Percentiles rank a stretch among this genome's conserved stretches.
Conservation (phyloP, 169 alveolate species). For the Cryptosporidium meleagridis region DNA sequence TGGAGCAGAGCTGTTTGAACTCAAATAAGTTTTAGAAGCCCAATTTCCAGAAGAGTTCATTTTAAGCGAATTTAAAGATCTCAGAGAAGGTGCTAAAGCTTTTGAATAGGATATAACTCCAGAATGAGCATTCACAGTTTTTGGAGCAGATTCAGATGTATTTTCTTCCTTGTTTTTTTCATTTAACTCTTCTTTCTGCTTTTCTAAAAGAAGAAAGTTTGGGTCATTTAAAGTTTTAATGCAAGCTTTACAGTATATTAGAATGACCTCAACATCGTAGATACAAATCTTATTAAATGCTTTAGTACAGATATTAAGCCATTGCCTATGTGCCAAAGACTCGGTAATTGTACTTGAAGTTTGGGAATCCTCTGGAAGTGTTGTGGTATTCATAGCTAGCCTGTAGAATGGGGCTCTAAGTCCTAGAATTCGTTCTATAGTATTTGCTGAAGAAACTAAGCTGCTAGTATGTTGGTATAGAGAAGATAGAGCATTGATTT, state of each 20-base stretch:
- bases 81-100: background rate
- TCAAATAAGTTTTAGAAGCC: background rate
- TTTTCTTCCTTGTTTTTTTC: background rate
- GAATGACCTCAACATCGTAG: constrained; percentile 25
- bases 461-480: constrained; percentile 58
- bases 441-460: constrained; percentile 46
- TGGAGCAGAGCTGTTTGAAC: constrained; percentile 23
- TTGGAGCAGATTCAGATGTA: background rate
- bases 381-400: constrained; percentile 14
- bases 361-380: background rate
- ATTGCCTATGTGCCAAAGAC: constrained; percentile 12
- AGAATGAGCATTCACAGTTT: constrained; percentile 35
- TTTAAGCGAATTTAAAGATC: background rate
- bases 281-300: constrained; percentile 44
- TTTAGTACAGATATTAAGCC: constrained; percentile 50
- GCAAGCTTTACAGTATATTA: constrained; percentile 44
- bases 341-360: background rate
- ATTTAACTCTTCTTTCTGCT: background rate
- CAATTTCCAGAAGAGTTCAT: constrained; percentile 3
- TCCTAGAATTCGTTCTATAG: constrained; percentile 52
- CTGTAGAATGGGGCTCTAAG: constrained; percentile 70
- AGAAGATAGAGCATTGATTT: constrained; percentile 60
- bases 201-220: background rate
- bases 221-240: constrained; percentile 34
- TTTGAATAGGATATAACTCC: constrained; percentile 15